Conservation (phyloP, 1,284 basidiomycete species). For the Abortiporus biennis region DNA sequence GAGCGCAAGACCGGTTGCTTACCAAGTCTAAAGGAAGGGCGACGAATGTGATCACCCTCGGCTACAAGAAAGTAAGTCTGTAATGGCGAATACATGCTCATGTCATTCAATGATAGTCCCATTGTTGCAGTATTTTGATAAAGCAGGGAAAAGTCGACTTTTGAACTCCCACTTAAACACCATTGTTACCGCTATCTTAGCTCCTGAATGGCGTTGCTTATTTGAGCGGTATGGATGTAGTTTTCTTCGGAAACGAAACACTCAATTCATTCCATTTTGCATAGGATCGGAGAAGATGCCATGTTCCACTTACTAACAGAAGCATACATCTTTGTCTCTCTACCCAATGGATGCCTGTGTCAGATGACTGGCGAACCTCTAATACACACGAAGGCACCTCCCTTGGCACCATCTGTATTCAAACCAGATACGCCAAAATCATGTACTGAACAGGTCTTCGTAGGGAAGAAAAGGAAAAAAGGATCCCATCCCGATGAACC, state of each 20-base stretch:
- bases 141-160: slow-evolving; percentile 20
- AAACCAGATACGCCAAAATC: too few relatives aligned
- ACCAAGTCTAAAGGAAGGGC: slow-evolving; percentile 29
- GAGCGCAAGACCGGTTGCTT: slow-evolving; percentile 50
- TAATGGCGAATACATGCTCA: neutral
- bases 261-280: slow-evolving; percentile 1
- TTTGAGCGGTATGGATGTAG: slow-evolving; percentile 45
- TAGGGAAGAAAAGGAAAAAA: too few relatives aligned
- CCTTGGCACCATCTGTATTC: too few relatives aligned
- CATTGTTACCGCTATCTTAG: slow-evolving; percentile 58
- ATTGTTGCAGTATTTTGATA: neutral
- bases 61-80: slow-evolving; percentile 55
- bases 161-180: slow-evolving; percentile 71
- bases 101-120: neutral
- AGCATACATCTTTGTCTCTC: slow-evolving; percentile 64
- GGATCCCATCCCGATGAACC: too few relatives aligned
- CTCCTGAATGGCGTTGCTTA: slow-evolving; percentile 61
- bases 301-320: slow-evolving; percentile 72
- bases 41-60: slow-evolving; percentile 56
- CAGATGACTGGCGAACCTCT: slow-evolving; percentile 74
- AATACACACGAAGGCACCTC: slow-evolving; percentile 35
- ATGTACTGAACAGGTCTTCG: too few relatives aligned
- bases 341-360: slow-evolving; percentile 77
- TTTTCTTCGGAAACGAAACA: slow-evolving; percentile 2
- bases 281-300: slow-evolving; percentile 63